Conservation (phyloP, 176 grass and related monocot species). For the Pontederia paniculata region DNA sequence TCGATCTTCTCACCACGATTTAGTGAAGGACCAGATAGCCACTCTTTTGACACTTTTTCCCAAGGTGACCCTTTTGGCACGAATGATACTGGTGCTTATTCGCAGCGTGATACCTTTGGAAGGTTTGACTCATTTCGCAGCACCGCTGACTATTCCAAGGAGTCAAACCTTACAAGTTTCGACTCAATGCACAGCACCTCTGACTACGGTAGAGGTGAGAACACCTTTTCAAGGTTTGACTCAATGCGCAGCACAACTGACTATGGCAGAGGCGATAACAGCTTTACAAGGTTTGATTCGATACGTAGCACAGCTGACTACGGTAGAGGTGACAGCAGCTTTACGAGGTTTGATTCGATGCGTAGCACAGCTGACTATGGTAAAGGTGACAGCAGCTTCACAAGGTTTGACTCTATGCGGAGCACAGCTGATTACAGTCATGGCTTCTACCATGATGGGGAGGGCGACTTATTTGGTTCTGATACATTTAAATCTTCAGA, state of each 20-base stretch:
- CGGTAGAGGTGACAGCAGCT: slow-evolving; percentile 13
- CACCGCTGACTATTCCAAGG: slow-evolving; percentile 41
- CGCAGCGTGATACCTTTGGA: slow-evolving; percentile 20
- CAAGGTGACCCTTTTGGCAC: slow-evolving; percentile 43
- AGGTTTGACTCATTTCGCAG: slow-evolving; percentile 87
- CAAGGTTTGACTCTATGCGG: slow-evolving; percentile 28
- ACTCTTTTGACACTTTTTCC: slow-evolving; percentile 69
- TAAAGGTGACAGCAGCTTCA: slow-evolving; percentile 14
- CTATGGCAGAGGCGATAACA: background rate
- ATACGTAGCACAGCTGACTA: slow-evolving; percentile 18
- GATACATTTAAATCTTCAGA: slow-evolving; percentile 48
- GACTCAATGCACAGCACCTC: slow-evolving; percentile 58
- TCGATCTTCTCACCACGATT: slow-evolving; percentile 75
- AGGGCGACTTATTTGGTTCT: slow-evolving; percentile 57
- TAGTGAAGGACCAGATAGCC: slow-evolving; percentile 73
- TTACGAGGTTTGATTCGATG: slow-evolving; percentile 68
- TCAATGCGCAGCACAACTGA: slow-evolving; percentile 27
- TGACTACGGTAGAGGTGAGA: slow-evolving; percentile 34
- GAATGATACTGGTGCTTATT: slow-evolving; percentile 33
- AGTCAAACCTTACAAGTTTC: slow-evolving; percentile 45
- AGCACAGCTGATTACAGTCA: slow-evolving; percentile 21
- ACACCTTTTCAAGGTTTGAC: slow-evolving; percentile 24
- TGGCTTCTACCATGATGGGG: slow-evolving; percentile 57
- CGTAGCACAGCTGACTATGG: slow-evolving; percentile 38
- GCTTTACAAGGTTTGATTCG: slow-evolving; percentile 28